These are phyloP conservation scores for Parietichytrium sp. DNA, from an alignment of 108 stramenopile genomes.

Conservation along the genomic window DNA sequence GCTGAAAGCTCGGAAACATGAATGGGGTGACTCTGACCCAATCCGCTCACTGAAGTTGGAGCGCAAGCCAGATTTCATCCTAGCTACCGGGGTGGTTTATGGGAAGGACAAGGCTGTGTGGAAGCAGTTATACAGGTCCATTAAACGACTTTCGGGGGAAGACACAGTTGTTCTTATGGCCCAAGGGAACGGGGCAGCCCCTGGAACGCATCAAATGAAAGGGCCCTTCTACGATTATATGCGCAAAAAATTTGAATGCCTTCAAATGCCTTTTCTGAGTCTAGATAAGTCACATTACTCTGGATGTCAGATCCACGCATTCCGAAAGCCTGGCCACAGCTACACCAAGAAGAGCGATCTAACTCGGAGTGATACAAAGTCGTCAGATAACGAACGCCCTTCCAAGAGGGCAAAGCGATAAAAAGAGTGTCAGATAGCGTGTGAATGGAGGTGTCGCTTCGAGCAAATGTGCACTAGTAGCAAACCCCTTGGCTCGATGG, in stretches of 20 bases:
- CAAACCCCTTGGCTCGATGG: too few relatives aligned
- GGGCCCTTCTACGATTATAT: background rate
- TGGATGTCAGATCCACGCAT: slow-evolving; percentile 3
- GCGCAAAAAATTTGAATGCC: background rate
- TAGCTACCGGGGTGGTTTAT: slow-evolving; percentile 9
- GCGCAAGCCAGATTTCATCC: background rate
- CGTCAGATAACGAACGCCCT: too few relatives aligned
- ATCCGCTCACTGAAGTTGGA: background rate
- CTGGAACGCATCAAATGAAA: slow-evolving; percentile 5
- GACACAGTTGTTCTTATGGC: background rate
- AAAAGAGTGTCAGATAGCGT: too few relatives aligned
- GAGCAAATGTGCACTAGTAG: too few relatives aligned
- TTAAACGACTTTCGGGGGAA: background rate
- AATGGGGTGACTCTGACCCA: background rate
- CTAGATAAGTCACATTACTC: background rate
- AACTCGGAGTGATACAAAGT: too few relatives aligned
- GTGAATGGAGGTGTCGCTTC: too few relatives aligned
- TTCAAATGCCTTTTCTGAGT: background rate
- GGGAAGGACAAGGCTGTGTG: background rate
- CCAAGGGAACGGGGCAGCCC: slow-evolving; percentile 22
- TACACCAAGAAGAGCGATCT: too few relatives aligned
- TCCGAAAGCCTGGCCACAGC: too few relatives aligned
- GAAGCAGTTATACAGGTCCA: background rate
- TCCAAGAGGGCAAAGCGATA: too few relatives aligned
- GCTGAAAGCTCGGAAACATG: too few relatives aligned